These are phyloP conservation scores for Fusarium bactridioides DNA, from an alignment of 2,329 filamentous ascomycete species.

Conservation along the genomic window DNA sequence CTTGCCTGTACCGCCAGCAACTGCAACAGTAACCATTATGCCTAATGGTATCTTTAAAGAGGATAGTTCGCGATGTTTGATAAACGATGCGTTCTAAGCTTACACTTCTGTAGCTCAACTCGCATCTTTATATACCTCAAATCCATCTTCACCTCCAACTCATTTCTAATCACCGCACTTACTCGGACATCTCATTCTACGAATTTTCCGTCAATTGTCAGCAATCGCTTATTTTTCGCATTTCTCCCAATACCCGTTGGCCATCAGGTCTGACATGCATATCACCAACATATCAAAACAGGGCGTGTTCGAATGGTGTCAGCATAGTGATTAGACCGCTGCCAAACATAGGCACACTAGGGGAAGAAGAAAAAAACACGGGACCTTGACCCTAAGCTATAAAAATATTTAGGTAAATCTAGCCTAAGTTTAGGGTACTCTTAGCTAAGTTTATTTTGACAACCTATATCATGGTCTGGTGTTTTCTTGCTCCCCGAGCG, in stretches of 20 bases:
- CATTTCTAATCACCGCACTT: not conserved
- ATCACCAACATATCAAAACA: too few species aligned
- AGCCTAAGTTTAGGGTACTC: too few species aligned
- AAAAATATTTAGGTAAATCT: too few species aligned
- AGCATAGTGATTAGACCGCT: not conserved
- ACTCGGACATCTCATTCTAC: not conserved
- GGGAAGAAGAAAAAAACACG: too few species aligned
- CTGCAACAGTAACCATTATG: constrained; percentile 7
- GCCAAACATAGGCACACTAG: not conserved
- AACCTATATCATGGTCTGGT: too few species aligned
- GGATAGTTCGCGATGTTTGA: not conserved
- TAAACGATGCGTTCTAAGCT: rapidly evolving
- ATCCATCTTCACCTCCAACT: too few species aligned
- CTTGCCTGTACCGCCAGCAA: constrained; percentile 12
- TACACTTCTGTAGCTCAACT: rapidly evolving
- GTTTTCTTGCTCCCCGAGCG: too few species aligned
- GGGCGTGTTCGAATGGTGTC: not conserved
- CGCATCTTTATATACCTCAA: not conserved
- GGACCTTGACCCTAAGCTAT: too few species aligned
- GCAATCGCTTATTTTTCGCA: not conserved
- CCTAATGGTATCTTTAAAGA: rapidly evolving
- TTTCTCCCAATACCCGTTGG: not conserved
- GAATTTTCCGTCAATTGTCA: constrained; percentile 2
- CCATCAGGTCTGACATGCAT: not conserved
- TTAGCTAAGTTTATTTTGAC: too few species aligned